Evolutionary conservation across 495 filamentous ascomycete genomes (phyloP), one percentile per base, ranked within the genome.

Genomic region (Pseudomonodictys pantanalensis): DNA sequence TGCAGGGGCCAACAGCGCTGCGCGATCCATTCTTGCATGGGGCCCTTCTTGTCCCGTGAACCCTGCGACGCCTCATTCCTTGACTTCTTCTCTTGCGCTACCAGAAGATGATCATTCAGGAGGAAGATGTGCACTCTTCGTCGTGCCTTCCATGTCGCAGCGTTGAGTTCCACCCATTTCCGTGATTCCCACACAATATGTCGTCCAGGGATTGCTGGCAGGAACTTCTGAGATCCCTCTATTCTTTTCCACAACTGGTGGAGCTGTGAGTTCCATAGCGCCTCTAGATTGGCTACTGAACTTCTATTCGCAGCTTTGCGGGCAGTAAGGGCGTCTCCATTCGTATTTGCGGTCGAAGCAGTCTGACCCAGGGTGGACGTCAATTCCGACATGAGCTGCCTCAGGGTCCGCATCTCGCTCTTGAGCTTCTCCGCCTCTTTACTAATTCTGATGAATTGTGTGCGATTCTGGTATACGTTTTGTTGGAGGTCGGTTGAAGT

Each of bases 371-470:
- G 74, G 0, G 90, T 85, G 20, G 75, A 71, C 50, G 84, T 87
- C 9, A 99, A 79, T 59, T 99, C 93, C 23, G 88, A 86, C 84
- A 97, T 95, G 41, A 97, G 78, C 42, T 86, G 85, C 18, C 88
- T 81, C 3, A 99, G 84, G 1, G 88, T 86, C 22, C 91, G 84
- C 92, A 99, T 97, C 72, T 99, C 93, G 43, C 85, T 82, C 69
- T 96, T 97, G 50, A 99, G 82, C 73, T 96, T 96, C 68, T 99
- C 93, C 2, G 95, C 95, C 73, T 99, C 95, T 75, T 96, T 93
- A 72, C 90, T 96, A 73, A 99, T 97, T 67, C 95, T 92, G 78
- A 99, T 96, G 73, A 99, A 99, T 67, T 97, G 92, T 0, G 91
- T 96, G 43, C 93, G 86, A 73, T 99, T 99, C 69, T 97, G 91